phyloP scores from a whole-genome alignment of 495 filamentous ascomycete species.

The Terfezia claveryi region DNA sequence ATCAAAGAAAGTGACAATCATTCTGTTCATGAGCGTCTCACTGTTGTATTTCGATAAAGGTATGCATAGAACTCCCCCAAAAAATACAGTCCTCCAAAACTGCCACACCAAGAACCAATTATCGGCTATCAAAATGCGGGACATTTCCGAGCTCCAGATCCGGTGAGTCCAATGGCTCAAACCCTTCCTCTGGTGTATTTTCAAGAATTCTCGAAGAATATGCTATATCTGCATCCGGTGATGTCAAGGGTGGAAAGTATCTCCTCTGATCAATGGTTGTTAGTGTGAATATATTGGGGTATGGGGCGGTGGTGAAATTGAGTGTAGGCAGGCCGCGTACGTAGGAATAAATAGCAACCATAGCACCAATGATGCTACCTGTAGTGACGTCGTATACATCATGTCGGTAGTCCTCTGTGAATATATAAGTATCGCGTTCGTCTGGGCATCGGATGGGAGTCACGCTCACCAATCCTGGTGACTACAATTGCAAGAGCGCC shows the following conservation, averaged over 20 bases:
- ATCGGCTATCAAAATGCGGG: too few relatives aligned
- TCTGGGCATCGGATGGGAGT: too few relatives aligned
- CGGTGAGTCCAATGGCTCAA: background rate
- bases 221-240: slow-evolving; percentile 29
- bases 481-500: background rate
- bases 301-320: background rate
- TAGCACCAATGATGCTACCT: slow-evolving; percentile 51
- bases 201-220: background rate
- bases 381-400: slow-evolving; percentile 79
- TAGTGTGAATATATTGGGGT: background rate
- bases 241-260: slow-evolving; percentile 32
- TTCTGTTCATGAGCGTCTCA: too few relatives aligned
- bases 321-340: background rate
- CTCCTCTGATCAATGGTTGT: slow-evolving; percentile 7
- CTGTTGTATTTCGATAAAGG: too few relatives aligned
- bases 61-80: too few relatives aligned
- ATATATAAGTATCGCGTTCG: background rate
- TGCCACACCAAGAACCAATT: too few relatives aligned
- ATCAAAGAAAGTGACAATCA: too few relatives aligned
- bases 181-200: background rate
- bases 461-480: background rate
- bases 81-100: too few relatives aligned
- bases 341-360: slow-evolving; percentile 65
- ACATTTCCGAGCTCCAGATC: background rate
- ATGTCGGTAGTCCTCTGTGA: slow-evolving; percentile 87